These are phyloP conservation scores for Pseudogymnoascus sp. DNA, from an alignment of 2,329 filamentous ascomycete genomes.

Conservation along the genomic window DNA sequence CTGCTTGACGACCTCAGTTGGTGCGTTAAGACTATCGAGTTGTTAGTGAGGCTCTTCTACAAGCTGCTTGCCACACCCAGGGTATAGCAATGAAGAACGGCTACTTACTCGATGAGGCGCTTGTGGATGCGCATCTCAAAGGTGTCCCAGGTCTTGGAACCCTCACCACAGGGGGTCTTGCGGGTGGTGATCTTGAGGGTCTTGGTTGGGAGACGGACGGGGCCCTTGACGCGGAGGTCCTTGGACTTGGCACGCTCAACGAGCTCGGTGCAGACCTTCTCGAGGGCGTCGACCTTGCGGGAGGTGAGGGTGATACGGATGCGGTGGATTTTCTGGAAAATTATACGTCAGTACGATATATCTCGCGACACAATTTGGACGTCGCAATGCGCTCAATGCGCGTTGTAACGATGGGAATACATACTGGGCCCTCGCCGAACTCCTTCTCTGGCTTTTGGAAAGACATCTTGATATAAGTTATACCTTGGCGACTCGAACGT, in stretches of 20 bases:
- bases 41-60: constrained; percentile 17
- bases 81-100: neutral
- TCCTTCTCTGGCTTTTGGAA: constrained; percentile 95
- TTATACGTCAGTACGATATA: constrained; percentile 5
- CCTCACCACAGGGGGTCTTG: constrained; percentile 99
- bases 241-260: constrained; percentile 98
- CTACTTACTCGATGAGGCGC: constrained; percentile 80
- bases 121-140: constrained; percentile 99
- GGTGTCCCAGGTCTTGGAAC: constrained; percentile 99
- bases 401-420: constrained; percentile 29
- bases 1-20: constrained; percentile 95
- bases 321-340: constrained; percentile 77
- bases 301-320: constrained; percentile 97
- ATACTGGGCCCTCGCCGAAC: constrained; percentile 75
- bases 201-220: constrained; percentile 96
- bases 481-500: constrained; percentile 77
- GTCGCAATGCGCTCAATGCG: constrained; percentile 1
- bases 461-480: constrained; percentile 59
- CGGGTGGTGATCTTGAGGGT: constrained; percentile 86
- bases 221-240: constrained; percentile 97
- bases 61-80: neutral
- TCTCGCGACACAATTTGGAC: neutral
- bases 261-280: constrained; percentile 97
- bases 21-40: constrained; percentile 68
- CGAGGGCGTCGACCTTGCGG: constrained; percentile 89